These are phyloP conservation scores for Ilyonectria mors-panacis DNA, from an alignment of 2,329 filamentous ascomycete genomes.

Conservation along the genomic window DNA sequence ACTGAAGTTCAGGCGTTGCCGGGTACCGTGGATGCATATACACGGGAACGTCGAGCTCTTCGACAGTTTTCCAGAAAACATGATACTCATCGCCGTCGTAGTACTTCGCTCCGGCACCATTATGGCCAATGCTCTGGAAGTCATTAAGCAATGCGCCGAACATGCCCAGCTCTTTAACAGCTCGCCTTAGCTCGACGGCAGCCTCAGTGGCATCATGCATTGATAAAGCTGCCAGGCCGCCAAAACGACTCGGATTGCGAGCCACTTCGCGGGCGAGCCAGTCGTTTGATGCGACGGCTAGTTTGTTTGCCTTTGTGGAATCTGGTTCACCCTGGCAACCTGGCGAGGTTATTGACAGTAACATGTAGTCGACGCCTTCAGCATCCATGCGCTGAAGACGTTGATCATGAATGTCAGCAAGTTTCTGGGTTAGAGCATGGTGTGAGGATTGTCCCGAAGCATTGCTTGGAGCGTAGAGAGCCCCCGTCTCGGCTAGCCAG, in stretches of 20 bases:
- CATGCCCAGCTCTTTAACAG: constrained; percentile 8
- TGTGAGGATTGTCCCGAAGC: background rate
- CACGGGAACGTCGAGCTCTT: constrained; percentile 26
- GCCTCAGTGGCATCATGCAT: constrained; percentile 27
- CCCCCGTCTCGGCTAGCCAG: constrained; percentile 11
- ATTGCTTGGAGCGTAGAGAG: constrained; percentile 9
- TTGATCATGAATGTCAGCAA: constrained; percentile 27
- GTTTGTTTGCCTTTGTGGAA: background rate
- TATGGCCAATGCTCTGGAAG: constrained; percentile 13
- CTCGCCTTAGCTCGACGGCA: constrained; percentile 19
- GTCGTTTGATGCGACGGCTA: constrained; percentile 25
- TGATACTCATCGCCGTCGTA: constrained; percentile 24
- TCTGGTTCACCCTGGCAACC: constrained; percentile 23
- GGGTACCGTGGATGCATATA: constrained; percentile 34
- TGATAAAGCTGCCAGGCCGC: constrained; percentile 14
- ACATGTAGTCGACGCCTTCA: constrained; percentile 30
- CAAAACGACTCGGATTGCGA: constrained; percentile 12
- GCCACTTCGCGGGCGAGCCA: constrained; percentile 11
- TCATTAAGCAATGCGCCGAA: constrained; percentile 29
- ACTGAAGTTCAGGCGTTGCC: background rate
- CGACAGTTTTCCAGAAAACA: constrained; percentile 20
- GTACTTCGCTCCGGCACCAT: background rate
- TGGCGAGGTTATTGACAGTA: constrained; percentile 27
- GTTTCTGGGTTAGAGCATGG: constrained; percentile 14
- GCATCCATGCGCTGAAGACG: constrained; percentile 26